Percentiles rank a stretch among this genome's conserved stretches.
These are phyloP conservation scores for Piper longum DNA, from an alignment of 164 flowering plant species.

Conservation along the genomic window DNA sequence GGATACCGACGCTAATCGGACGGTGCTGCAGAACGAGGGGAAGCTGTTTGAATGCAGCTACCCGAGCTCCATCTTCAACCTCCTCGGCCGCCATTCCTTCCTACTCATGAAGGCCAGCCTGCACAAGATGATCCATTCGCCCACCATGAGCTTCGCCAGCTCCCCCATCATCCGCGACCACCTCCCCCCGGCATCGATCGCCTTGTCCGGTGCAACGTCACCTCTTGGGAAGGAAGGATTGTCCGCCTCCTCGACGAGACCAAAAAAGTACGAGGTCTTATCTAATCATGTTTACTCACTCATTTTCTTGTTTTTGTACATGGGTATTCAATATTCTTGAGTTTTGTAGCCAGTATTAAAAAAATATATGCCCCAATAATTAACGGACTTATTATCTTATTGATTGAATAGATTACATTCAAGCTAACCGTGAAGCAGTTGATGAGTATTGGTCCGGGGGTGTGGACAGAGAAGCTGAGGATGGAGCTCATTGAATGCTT, in stretches of 20 bases:
- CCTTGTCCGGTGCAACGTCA: slow-evolving; percentile 42
- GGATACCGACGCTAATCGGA: slow-evolving; percentile 6
- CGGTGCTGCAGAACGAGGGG: slow-evolving; percentile 9
- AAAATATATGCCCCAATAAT: no score
- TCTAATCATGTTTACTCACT: no score
- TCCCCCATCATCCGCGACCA: slow-evolving; percentile 3
- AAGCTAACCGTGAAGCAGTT: slow-evolving; percentile 81
- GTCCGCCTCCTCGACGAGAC: slow-evolving; percentile 81
- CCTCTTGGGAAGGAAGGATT: slow-evolving; percentile 40
- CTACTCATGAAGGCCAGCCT: slow-evolving; percentile 4
- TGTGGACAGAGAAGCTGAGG: slow-evolving; percentile 76
- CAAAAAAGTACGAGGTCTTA: slow-evolving; percentile 82
- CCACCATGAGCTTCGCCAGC: slow-evolving; percentile 2
- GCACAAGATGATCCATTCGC: slow-evolving; percentile 6
- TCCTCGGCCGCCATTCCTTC: slow-evolving; percentile 4
- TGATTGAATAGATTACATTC: slow-evolving; percentile 73
- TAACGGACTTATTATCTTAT: background rate
- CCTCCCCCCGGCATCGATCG: slow-evolving; percentile 58
- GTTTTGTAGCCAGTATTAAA: no score
- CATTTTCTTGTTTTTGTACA: no score
- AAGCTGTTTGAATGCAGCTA: slow-evolving; percentile 5
- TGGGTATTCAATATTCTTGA: no score
- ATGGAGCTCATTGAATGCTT: slow-evolving; percentile 91
- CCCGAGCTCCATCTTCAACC: slow-evolving; percentile 4
- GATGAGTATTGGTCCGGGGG: slow-evolving; percentile 91